Base-by-base conservation (phyloP, 352 stramenopile genomes). In the Globisporangium acanthophoron region DNA sequence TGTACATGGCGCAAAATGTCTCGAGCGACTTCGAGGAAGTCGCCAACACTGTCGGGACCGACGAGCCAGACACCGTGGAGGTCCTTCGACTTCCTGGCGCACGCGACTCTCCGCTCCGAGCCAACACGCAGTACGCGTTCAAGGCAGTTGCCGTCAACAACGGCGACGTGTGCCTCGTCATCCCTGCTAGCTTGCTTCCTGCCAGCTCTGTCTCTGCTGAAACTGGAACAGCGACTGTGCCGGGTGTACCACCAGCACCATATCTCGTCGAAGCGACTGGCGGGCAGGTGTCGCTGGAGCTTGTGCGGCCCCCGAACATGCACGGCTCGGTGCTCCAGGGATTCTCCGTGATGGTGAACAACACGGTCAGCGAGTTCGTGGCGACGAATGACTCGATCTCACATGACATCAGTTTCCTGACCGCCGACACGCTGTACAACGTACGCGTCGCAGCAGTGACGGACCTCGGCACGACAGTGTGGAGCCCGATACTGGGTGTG, bases 261-360 rank as follows among this genome's bases (percentile, higher is more conserved):
- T 85, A 80, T 24, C 80, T 85, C 41, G 40, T 90, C 33, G 70
- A 57, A 21, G 60, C 65, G n/a, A 88, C 73, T 1, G 80, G 80
- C 0, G 74, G 78, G 0, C 66, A 70, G 43, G 66, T 85, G 37
- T 62, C 65, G 1, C 67, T 86, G 52, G 71, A 80, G 47, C 40
- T 90, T 37, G 46, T 76, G 13, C 71, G 70, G 20, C 66, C 78
- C 11, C 24, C 46, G 11, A 85, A 87, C 44, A 83, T 90, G 80
- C 67, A 73, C 45, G 78, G 78, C 5, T 62, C 76, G 3, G 49
- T 29, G 13, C 67, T 87, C 52, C 62, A 44, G 15, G 77, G 76
- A 0, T 90, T 88, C 47, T 68, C 54, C 0, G 52, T 90, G 16
- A 61, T 54, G 29, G 51, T 80, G 7, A 61, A 74, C 37, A 66